phyloP scores from a whole-genome alignment of 306 rosid species.

The Bauhinia variegata region DNA sequence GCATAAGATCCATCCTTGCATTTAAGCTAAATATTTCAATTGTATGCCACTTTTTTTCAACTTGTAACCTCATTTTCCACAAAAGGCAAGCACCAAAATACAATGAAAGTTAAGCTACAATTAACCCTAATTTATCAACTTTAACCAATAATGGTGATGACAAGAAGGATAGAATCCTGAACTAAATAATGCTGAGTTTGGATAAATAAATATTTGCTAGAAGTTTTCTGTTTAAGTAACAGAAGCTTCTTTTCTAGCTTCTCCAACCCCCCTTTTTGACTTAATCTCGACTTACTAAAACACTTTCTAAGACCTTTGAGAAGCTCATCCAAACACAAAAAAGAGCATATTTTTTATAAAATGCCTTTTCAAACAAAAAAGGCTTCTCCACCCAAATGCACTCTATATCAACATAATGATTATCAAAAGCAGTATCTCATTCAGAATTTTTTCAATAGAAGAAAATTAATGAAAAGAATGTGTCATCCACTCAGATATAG shows the following conservation, averaged over 20 bases:
- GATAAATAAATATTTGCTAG: too few relatives aligned
- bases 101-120: constrained; percentile 15
- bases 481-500: constrained; percentile 14
- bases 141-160: constrained; percentile 5
- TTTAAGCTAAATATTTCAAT: not conserved
- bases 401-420: not conserved
- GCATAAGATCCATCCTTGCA: constrained; percentile 11
- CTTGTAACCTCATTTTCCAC: constrained; percentile 4
- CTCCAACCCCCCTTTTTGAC: too few relatives aligned
- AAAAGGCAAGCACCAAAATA: constrained; percentile 6
- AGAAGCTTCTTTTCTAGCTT: too few relatives aligned
- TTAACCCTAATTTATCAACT: not conserved
- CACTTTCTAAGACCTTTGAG: too few relatives aligned
- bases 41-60: constrained; percentile 7
- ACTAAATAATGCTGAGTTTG: not conserved
- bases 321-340: too few relatives aligned
- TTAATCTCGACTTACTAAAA: too few relatives aligned
- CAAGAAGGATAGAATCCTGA: constrained; percentile 9
- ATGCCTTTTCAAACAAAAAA: too few relatives aligned
- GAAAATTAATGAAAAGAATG: not conserved
- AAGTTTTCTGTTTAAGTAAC: too few relatives aligned
- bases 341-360: too few relatives aligned
- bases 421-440: constrained; percentile 4
- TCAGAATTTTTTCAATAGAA: not conserved
- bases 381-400: too few relatives aligned